A percentile compares a stretch with the other conserved stretches of the same genome.
phyloP scores from a whole-genome alignment of 1,284 basidiomycete genomes.

The Heterobasidion occidentale region DNA sequence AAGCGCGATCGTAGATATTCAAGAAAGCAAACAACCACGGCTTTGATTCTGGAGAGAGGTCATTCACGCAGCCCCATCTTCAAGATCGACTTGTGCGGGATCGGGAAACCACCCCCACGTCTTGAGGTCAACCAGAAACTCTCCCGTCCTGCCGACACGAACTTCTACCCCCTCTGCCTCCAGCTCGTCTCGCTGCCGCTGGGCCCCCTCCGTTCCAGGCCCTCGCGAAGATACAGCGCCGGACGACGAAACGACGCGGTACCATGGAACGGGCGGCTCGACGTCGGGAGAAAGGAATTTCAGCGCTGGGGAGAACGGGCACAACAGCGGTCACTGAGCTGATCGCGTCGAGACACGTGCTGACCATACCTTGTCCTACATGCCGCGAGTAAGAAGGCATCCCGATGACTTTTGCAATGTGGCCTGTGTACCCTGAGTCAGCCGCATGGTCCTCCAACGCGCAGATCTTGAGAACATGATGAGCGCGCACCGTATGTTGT shows the following conservation, averaged over 20 bases:
- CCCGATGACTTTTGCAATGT: conserved; percentile 77
- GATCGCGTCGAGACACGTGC: conserved; percentile 8
- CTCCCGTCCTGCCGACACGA: conserved; percentile 31
- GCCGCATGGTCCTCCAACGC: neutral
- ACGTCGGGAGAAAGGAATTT: conserved; percentile 57
- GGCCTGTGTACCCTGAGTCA: conserved; percentile 40
- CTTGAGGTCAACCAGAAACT: conserved; percentile 40
- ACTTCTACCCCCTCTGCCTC: conserved; percentile 71
- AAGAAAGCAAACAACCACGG: too few species aligned
- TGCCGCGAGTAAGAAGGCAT: conserved; percentile 79
- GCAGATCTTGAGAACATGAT: neutral
- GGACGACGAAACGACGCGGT: conserved; percentile 60
- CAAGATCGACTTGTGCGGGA: conserved; percentile 18
- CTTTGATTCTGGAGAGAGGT: too few species aligned
- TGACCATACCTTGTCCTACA: conserved; percentile 68
- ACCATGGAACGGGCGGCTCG: conserved; percentile 67
- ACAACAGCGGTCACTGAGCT: neutral
- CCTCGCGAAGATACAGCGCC: conserved; percentile 77
- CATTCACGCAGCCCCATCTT: neutral
- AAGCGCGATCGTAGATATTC: too few species aligned
- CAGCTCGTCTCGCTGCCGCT: conserved; percentile 55
- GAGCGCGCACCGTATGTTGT: conserved; percentile 58
- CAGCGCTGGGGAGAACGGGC: conserved; percentile 38
- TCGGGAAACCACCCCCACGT: conserved; percentile 58
- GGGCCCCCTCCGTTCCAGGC: conserved; percentile 63